These are phyloP conservation scores for Nicotiana tomentosiformis DNA, from an alignment of 257 asterid species.

Conservation along the genomic window DNA sequence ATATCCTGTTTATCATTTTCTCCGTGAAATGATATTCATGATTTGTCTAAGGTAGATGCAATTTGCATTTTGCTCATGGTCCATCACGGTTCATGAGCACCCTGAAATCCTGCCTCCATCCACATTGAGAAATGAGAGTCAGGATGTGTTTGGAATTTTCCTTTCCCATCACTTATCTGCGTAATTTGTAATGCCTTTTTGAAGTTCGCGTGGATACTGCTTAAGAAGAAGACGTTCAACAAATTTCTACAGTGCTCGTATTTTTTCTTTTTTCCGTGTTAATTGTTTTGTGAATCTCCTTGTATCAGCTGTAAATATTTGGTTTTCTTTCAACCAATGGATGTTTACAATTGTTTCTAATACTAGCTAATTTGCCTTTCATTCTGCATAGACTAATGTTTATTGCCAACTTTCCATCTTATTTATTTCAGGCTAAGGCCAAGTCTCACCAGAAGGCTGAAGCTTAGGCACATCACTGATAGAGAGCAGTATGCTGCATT, in stretches of 20 bases:
- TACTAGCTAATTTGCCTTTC: background rate
- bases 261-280: background rate
- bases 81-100: background rate
- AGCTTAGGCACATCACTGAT: slow-evolving; percentile 61
- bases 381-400: background rate
- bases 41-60: background rate
- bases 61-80: background rate
- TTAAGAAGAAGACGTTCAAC: background rate
- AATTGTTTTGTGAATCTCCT: background rate
- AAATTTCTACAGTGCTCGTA: background rate
- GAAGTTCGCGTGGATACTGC: background rate
- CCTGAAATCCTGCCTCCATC: background rate
- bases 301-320: background rate
- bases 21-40: background rate
- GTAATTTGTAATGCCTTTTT: background rate
- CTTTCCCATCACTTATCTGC: background rate
- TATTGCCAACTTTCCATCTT: background rate
- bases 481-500: slow-evolving; percentile 10
- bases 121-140: background rate
- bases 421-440: slow-evolving; percentile 40
- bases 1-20: background rate
- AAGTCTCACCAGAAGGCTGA: slow-evolving; percentile 71
- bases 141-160: background rate
- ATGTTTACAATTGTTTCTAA: background rate
- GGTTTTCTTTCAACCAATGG: background rate